These are phyloP conservation scores for Incumbomyces delicatus DNA, from an alignment of 2,329 filamentous ascomycete species.

Conservation along the genomic window DNA sequence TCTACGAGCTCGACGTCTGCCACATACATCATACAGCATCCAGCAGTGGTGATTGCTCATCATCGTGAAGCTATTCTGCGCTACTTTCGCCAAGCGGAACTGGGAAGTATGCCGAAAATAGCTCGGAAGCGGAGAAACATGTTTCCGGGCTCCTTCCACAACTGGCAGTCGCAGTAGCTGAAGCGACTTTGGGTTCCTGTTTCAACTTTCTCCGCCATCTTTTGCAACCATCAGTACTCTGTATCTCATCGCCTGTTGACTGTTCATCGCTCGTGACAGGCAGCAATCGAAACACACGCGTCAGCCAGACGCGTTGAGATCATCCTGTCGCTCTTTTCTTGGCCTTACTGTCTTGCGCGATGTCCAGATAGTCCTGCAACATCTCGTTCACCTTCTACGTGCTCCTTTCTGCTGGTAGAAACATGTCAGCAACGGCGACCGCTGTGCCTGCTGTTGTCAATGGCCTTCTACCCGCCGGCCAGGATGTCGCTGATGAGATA, in stretches of 20 bases:
- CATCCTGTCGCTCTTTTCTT: not conserved
- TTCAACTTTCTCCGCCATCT: not conserved
- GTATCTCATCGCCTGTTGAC: not conserved
- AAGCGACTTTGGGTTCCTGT: too few relatives aligned
- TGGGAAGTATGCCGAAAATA: too few relatives aligned
- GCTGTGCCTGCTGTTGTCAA: slow-evolving; percentile 16
- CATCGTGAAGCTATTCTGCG: too few relatives aligned
- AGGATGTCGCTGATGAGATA: slow-evolving; percentile 44
- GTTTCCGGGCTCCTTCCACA: too few relatives aligned
- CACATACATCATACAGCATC: slow-evolving; percentile 7
- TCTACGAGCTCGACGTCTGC: not conserved
- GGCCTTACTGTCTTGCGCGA: not conserved
- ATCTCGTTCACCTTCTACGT: not conserved
- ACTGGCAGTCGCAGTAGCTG: too few relatives aligned
- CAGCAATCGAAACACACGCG: not conserved
- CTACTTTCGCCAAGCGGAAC: too few relatives aligned
- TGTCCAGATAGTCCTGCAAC: not conserved
- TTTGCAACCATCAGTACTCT: not conserved
- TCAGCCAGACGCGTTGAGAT: not conserved
- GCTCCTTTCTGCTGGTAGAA: slow-evolving; percentile 5
- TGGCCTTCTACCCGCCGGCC: slow-evolving; percentile 22
- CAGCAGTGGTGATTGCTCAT: not conserved
- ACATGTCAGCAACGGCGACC: slow-evolving; percentile 16
- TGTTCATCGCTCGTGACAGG: not conserved
- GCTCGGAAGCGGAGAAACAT: too few relatives aligned